A percentile compares a stretch with the other conserved stretches of the same genome.
Conservation (phyloP, 257 asterid genomes). For the Solanum rostratum region DNA sequence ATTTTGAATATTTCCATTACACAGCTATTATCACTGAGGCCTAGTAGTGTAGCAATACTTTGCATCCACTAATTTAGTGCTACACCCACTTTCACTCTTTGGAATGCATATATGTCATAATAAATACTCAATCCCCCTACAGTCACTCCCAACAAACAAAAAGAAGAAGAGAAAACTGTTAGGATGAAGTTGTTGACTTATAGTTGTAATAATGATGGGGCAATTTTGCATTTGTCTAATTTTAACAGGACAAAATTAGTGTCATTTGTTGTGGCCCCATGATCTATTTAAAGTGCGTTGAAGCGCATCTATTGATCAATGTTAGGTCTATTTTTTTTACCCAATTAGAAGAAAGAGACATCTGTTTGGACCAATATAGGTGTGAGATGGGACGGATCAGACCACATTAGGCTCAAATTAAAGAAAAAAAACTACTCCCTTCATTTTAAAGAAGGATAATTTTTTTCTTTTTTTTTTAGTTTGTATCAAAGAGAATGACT, state of each 20-base stretch:
- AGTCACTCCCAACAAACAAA: neutral
- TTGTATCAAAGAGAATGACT: too few species aligned
- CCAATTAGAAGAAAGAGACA: neutral
- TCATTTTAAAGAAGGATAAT: too few species aligned
- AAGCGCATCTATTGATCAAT: neutral
- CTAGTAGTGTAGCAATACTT: neutral
- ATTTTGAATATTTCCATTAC: neutral
- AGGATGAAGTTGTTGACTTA: neutral
- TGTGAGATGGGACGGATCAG: too few species aligned
- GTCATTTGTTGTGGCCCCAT: neutral
- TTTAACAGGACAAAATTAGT: neutral
- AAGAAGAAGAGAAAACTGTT: neutral
- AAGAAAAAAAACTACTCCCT: too few species aligned
- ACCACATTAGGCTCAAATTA: too few species aligned
- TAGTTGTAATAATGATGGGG: neutral
- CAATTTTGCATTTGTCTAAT: neutral
- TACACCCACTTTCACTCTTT: neutral
- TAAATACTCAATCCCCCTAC: neutral
- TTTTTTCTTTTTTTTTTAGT: too few species aligned
- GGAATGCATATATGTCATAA: neutral
- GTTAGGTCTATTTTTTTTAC: neutral
- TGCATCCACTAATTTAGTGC: neutral
- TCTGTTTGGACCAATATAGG: neutral
- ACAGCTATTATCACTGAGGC: neutral
- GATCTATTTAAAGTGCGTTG: neutral